phyloP scores from a whole-genome alignment of 352 stramenopile genomes.

The Phytophthora ohioensis region DNA sequence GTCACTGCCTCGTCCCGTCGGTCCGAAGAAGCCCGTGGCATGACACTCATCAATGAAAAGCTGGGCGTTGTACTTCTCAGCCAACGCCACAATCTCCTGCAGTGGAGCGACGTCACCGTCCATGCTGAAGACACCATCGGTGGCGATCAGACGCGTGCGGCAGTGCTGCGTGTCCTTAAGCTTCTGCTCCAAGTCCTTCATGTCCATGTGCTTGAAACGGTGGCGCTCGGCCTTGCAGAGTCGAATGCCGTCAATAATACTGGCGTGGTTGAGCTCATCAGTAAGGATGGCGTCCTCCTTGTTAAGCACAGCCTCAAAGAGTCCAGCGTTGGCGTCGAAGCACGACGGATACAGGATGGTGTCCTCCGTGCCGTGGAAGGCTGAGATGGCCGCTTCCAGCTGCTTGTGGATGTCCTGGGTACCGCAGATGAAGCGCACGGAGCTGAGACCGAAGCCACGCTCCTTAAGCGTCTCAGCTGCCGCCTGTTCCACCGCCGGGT shows the following conservation, averaged over 20 bases:
- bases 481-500: conserved; percentile 85
- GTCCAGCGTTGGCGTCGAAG: conserved; percentile 95
- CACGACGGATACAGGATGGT: conserved; percentile 95
- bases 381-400: conserved; percentile 88
- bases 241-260: conserved; percentile 95
- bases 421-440: conserved; percentile 95
- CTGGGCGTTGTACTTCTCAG: conserved; percentile 93
- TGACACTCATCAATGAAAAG: conserved; percentile 96
- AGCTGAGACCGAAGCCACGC: conserved; percentile 92
- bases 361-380: conserved; percentile 95
- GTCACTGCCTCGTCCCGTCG: conserved; percentile 91
- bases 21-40: conserved; percentile 94
- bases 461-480: conserved; percentile 85
- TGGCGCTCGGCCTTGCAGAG: conserved; percentile 94
- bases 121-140: conserved; percentile 96
- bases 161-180: conserved; percentile 91
- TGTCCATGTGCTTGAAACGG: conserved; percentile 95
- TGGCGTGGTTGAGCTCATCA: conserved; percentile 94
- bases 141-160: conserved; percentile 92
- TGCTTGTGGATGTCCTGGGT: conserved; percentile 96
- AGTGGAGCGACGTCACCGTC: conserved; percentile 94
- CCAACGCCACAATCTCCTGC: conserved; percentile 90
- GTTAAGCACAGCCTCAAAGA: conserved; percentile 92
- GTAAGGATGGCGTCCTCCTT: conserved; percentile 94
- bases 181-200: conserved; percentile 91